These are phyloP conservation scores for Boletus edulis DNA, from an alignment of 768 basidiomycete genomes.

Conservation along the genomic window DNA sequence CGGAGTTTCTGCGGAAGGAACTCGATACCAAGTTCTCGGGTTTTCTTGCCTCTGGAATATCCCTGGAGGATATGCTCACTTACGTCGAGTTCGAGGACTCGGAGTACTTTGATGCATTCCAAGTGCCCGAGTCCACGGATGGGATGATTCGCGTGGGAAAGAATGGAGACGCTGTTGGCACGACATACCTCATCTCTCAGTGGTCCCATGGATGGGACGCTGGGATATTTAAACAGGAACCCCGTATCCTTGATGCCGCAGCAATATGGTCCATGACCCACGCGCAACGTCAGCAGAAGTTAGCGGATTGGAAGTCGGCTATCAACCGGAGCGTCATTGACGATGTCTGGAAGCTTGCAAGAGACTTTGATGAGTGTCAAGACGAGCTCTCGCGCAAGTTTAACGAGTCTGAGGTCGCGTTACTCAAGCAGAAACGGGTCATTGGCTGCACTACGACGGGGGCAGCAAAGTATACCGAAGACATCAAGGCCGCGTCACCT, in stretches of 20 bases:
- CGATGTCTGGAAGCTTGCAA: conserved; percentile 31
- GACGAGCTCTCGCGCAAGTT: conserved; percentile 37
- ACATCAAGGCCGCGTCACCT: conserved; percentile 46
- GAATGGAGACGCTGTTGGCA: conserved; percentile 34
- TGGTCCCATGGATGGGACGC: conserved; percentile 48
- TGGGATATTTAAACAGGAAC: conserved; percentile 36
- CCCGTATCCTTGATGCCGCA: conserved; percentile 20
- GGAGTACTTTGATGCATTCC: conserved; percentile 46
- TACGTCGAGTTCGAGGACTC: conserved; percentile 53
- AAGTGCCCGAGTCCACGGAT: conserved; percentile 37
- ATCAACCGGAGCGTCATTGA: conserved; percentile 36
- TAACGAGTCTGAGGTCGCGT: conserved; percentile 27
- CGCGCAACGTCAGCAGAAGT: conserved; percentile 23
- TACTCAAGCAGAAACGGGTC: conserved; percentile 48
- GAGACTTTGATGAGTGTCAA: conserved; percentile 41
- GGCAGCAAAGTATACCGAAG: conserved; percentile 56
- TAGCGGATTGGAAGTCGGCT: conserved; percentile 34
- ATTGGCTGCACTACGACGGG: conserved; percentile 71
- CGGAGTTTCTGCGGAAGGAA: neutral
- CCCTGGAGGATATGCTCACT: conserved; percentile 34
- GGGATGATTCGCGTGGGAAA: conserved; percentile 48
- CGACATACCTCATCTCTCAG: conserved; percentile 43
- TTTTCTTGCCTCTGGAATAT: conserved; percentile 24
- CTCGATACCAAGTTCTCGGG: conserved; percentile 32
- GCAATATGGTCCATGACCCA: conserved; percentile 40